Conservation (phyloP, 1,284 basidiomycete genomes). For the Leccinum pachyderme region DNA sequence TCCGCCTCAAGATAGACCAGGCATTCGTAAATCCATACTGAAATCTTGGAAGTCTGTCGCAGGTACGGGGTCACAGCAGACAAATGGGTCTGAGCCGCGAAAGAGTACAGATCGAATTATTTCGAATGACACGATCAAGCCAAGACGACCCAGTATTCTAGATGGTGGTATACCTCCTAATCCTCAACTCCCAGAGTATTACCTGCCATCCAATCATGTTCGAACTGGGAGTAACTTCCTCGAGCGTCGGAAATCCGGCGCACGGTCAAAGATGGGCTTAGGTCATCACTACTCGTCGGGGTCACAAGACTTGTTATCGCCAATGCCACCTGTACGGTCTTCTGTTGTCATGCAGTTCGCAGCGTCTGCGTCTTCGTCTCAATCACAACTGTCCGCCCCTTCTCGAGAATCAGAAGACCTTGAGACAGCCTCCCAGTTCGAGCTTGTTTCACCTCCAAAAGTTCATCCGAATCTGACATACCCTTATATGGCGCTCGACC, state of each 20-base stretch:
- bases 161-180: slow-evolving; percentile 43
- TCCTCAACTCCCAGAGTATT: slow-evolving; percentile 42
- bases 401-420: slow-evolving; percentile 35
- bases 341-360: slow-evolving; percentile 20
- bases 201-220: slow-evolving; percentile 32
- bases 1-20: slow-evolving; percentile 34
- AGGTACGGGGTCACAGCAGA: slow-evolving; percentile 29
- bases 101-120: slow-evolving; percentile 31
- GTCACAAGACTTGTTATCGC: slow-evolving; percentile 30
- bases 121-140: slow-evolving; percentile 33
- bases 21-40: slow-evolving; percentile 66
- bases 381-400: slow-evolving; percentile 22
- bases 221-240: slow-evolving; percentile 35
- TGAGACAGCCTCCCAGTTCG: slow-evolving; percentile 27
- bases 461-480: slow-evolving; percentile 32
- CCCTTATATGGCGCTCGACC: slow-evolving; percentile 42
- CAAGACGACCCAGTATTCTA: slow-evolving; percentile 40
- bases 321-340: slow-evolving; percentile 8
- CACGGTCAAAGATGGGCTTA: slow-evolving; percentile 23
- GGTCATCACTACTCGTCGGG: slow-evolving; percentile 25
- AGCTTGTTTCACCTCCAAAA: slow-evolving; percentile 24
- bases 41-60: slow-evolving; percentile 55
- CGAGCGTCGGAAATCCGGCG: slow-evolving; percentile 28
- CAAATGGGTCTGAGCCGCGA: slow-evolving; percentile 31
- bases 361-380: slow-evolving; percentile 31